phyloP scores from a whole-genome alignment of 805 yeast species.

The Candida manassasensis region DNA sequence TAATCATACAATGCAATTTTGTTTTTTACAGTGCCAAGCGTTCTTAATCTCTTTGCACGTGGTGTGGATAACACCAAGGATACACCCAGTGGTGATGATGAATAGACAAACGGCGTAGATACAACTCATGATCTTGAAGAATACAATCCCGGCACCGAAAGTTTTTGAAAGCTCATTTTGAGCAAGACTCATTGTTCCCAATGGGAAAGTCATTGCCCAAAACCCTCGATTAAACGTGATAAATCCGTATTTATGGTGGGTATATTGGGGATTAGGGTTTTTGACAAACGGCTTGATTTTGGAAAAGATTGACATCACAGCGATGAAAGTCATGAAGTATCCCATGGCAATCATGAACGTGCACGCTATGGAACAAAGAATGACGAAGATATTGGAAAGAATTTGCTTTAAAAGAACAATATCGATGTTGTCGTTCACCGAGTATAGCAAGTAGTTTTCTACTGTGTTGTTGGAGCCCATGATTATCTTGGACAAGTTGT shows the following conservation, averaged over 20 bases:
- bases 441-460: slow-evolving; percentile 1
- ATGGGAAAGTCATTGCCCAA: slow-evolving; percentile 85
- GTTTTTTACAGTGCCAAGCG: slow-evolving; percentile 1
- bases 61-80: slow-evolving; percentile 22
- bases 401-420: slow-evolving; percentile 13
- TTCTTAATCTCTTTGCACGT: background rate
- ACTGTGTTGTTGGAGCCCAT: background rate
- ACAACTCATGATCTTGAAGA: slow-evolving; percentile 56
- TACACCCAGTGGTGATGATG: slow-evolving; percentile 34
- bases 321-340: slow-evolving; percentile 42
- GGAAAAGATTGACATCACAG: slow-evolving; percentile 38
- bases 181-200: slow-evolving; percentile 75
- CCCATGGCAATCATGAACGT: slow-evolving; percentile 52
- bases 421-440: slow-evolving; percentile 8
- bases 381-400: slow-evolving; percentile 9
- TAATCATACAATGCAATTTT: background rate
- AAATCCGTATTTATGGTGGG: slow-evolving; percentile 15
- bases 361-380: slow-evolving; percentile 30
- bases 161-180: slow-evolving; percentile 46
- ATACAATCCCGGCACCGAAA: slow-evolving; percentile 25
- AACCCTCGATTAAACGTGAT: slow-evolving; percentile 17
- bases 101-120: slow-evolving; percentile 55
- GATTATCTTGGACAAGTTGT: slow-evolving; percentile 27
- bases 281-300: slow-evolving; percentile 33
- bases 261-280: slow-evolving; percentile 18